A percentile compares a stretch with the other conserved stretches of the same genome.
Evolutionary conservation across 257 asterid species (phyloP).

Genomic region (Craterostigma plantagineum): DNA sequence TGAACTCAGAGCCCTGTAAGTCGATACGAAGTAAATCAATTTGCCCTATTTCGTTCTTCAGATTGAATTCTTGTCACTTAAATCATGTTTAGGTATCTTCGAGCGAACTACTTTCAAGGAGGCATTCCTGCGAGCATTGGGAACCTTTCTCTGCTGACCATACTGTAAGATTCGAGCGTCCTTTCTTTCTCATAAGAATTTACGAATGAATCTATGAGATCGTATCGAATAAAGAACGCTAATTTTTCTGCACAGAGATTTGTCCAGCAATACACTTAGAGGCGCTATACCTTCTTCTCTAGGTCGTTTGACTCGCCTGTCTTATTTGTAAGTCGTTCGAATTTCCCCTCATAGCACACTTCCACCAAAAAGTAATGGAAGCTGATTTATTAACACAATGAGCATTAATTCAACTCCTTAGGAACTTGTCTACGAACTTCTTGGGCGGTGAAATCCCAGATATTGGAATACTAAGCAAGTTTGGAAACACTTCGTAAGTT

Average conservation of each 20-base stretch:
- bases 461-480: conserved; percentile 76
- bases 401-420: conserved; percentile 10
- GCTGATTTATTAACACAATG: not conserved
- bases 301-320: conserved; percentile 52
- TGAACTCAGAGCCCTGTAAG: conserved; percentile 88
- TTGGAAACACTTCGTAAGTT: conserved; percentile 65
- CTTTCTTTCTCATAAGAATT: not conserved
- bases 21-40: no score
- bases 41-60: no score
- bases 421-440: conserved; percentile 84
- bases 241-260: conserved; percentile 42
- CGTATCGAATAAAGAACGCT: not conserved
- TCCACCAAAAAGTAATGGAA: not conserved
- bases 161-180: conserved; percentile 38
- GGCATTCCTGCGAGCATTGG: conserved; percentile 80
- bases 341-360: not conserved
- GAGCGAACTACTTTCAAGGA: conserved; percentile 79
- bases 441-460: conserved; percentile 93
- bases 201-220: not conserved
- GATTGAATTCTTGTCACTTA: not conserved
- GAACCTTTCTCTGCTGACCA: conserved; percentile 59
- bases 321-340: conserved; percentile 39
- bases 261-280: conserved; percentile 74
- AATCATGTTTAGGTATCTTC: conserved; percentile 42
- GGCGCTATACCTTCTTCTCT: conserved; percentile 92